Base-by-base conservation (phyloP, 257 asterid species). In the Fraxinus quadrangulata region DNA sequence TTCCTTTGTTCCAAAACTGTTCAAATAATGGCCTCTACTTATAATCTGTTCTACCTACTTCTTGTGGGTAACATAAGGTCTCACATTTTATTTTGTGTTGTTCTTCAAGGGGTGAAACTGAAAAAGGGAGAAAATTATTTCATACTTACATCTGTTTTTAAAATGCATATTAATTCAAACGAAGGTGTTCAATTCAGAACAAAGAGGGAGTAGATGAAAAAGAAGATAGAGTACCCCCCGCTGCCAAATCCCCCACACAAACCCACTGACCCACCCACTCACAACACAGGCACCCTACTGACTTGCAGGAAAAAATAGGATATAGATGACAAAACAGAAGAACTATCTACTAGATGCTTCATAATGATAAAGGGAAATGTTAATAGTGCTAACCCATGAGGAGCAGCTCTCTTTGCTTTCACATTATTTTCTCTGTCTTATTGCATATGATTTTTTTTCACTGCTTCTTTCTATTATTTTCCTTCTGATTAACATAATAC, bases 401-500 rank as follows among this genome's bases (percentile, higher is more conserved):
- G 65, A n/a, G 36, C 36, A 33, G 36, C 36, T 26, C 26, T n/a
- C 36, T 63, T 30, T 26, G 19, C 19, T 12, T 63, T 63, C 19
- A 63, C 36, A 17, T 45, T 72, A 14, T 28, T 24, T 72, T 28
- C 16, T 23, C 16, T 23, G 69, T 72, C 30, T 23, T 66, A 21
- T 6, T 19, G 36, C 34, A 9, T 21, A 14, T 45, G 14, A 47
- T 45, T 2, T 76, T 24, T 47, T 4, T 26, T 56, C 7, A 33
- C 49, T n/a, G 59, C 45, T 33, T 40, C 65, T n/a, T 2, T 59
- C 10, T 12, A 24, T 19, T 74, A 23, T 34, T 24, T 37, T 28
- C 70, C 49, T 37, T 70, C 39, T 30, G 47, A 45, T 42, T 69
- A 72, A 67, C 69, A 45, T 56, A 79, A 34, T 21, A 13, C 71